Conservation (phyloP, 306 rosid species). For the Vigna angularis region DNA sequence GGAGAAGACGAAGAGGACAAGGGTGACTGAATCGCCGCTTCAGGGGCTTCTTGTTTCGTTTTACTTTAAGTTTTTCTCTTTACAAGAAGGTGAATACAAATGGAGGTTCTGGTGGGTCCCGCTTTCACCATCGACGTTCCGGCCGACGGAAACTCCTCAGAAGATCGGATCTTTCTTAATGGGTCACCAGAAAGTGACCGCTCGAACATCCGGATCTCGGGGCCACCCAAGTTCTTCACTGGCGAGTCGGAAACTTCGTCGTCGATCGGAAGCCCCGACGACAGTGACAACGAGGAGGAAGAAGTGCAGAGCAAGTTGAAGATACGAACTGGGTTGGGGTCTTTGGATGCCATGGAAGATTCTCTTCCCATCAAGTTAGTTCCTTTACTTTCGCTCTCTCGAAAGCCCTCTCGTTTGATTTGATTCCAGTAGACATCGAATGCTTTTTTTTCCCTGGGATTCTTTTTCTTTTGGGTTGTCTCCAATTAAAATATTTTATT, state of each 20-base stretch:
- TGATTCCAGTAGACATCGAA: background rate
- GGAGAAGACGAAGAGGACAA: slow-evolving; percentile 68
- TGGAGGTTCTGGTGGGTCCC: slow-evolving; percentile 85
- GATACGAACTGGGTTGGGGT: slow-evolving; percentile 51
- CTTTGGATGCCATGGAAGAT: slow-evolving; percentile 70
- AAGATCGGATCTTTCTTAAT: slow-evolving; percentile 41
- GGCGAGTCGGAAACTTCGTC: slow-evolving; percentile 70
- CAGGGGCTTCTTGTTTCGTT: background rate
- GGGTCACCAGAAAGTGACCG: slow-evolving; percentile 22
- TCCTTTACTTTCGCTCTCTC: background rate
- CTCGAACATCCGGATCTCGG: slow-evolving; percentile 42
- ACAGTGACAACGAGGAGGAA: slow-evolving; percentile 57
- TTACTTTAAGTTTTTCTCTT: background rate
- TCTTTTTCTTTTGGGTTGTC: background rate
- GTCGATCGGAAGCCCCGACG: slow-evolving; percentile 85
- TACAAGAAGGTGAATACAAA: background rate
- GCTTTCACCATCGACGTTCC: slow-evolving; percentile 67
- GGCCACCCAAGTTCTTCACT: slow-evolving; percentile 16
- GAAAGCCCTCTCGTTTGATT: background rate
- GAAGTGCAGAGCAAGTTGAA: slow-evolving; percentile 67
- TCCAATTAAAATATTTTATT: background rate
- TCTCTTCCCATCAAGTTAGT: slow-evolving; percentile 93
- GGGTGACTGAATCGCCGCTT: slow-evolving; percentile 38
- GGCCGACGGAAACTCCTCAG: slow-evolving; percentile 8
- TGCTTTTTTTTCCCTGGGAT: background rate